Evolutionary conservation across 1,284 basidiomycete genomes (phyloP), one percentile per base, ranked within the genome.

Genomic region (Trametes pubescens): DNA sequence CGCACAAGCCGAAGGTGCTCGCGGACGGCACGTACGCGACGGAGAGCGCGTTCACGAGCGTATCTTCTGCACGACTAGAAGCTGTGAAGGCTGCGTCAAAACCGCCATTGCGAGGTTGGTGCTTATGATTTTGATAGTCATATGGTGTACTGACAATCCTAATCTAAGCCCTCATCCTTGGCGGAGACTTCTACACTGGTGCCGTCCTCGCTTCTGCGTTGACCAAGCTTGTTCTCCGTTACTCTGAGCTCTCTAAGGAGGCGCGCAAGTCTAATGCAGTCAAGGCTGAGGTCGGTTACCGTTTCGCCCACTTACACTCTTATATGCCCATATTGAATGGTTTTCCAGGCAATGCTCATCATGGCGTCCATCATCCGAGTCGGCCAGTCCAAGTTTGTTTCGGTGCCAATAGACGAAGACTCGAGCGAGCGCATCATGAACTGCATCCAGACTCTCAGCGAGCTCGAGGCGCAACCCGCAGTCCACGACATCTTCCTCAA

Each of bases 1-100:
- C 78, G 59, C 74, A 77, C 29, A 84, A 80, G 69, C 89, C 90
- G 13, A 86, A 81, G 72, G 93, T 99, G 1, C 82, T 98, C 47
- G 96, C 96, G 22, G 98, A 99, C 74, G 98, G 98, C 16, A 99
- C 97, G 2, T 99, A 99, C 76, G 97, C 96, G 0, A 99, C 96
- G 4, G 98, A 99, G 80, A 95, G 95, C 0, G 94, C 94, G 13
- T 98, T 92, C 79, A 90, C 90, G 29, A 89, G 89, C 54, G 83
- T 88, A 24, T 83, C 86, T 48, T 80, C 84, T 48, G 90, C 89
- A 9, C 84, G 86, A 55, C 78, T 94, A 57, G 93, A 96, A 69
- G 89, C 90, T 44, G 91, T 93, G 67, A 95, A 95, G 76, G 86
- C 91, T 34, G 92, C 94, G 32, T 81, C 89, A 24, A 99, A 98